These are phyloP conservation scores for Silene coronaria DNA, from an alignment of 179 eudicot genomes.

Conservation along the genomic window DNA sequence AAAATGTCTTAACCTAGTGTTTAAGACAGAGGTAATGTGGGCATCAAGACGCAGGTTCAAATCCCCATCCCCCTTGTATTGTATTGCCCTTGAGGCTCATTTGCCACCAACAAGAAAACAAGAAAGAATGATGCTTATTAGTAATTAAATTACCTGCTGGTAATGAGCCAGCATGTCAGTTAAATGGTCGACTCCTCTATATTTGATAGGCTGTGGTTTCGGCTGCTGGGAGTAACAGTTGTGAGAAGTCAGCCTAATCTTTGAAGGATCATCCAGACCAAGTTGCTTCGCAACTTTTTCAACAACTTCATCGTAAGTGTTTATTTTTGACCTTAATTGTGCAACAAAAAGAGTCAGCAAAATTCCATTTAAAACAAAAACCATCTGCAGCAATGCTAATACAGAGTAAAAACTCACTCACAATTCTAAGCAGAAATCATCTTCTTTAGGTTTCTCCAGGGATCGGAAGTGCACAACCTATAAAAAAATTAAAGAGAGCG, in stretches of 20 bases:
- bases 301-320: constrained; percentile 77
- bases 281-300: constrained; percentile 64
- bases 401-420: constrained; percentile 36
- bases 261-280: constrained; percentile 72
- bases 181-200: constrained; percentile 66
- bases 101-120: not conserved
- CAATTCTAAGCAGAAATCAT: constrained; percentile 77
- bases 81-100: not conserved
- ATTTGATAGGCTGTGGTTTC: constrained; percentile 72
- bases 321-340: constrained; percentile 55
- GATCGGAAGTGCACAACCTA: constrained; percentile 79
- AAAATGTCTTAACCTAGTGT: not conserved
- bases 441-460: constrained; percentile 76
- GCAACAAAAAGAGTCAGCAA: constrained; percentile 7
- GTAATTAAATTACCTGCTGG: constrained; percentile 56
- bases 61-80: no score
- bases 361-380: not conserved
- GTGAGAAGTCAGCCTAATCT: constrained; percentile 80
- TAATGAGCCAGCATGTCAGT: constrained; percentile 75
- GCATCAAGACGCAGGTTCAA: no score
- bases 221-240: constrained; percentile 91
- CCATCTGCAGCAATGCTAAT: not conserved
- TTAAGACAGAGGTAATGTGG: no score
- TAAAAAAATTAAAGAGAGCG: constrained; percentile 5
- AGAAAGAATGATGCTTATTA: not conserved